phyloP scores from a whole-genome alignment of 345 rosid genomes.

The Pugionium cornutum region DNA sequence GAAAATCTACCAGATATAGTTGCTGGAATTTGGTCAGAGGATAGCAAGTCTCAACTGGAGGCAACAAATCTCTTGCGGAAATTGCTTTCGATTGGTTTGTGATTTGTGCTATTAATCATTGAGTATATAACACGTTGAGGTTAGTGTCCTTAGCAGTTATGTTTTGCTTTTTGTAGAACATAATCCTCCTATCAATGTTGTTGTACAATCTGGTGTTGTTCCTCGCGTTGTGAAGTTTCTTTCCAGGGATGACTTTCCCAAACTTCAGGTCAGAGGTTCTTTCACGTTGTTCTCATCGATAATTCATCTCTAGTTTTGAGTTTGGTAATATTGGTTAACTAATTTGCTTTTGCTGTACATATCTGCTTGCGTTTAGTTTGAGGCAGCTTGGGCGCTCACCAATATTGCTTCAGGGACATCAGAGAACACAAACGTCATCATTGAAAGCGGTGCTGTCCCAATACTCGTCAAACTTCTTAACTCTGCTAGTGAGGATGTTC shows the following conservation, averaged over 20 bases:
- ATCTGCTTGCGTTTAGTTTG: conserved; percentile 51
- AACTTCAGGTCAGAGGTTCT: conserved; percentile 63
- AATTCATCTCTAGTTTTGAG: conserved; percentile 4
- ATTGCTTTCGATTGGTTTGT: conserved; percentile 68
- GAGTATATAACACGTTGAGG: neutral
- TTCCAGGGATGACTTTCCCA: conserved; percentile 68
- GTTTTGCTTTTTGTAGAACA: conserved; percentile 48
- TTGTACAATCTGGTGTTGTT: conserved; percentile 65
- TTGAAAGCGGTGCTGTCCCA: conserved; percentile 77
- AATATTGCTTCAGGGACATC: conserved; percentile 87
- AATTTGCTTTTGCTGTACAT: neutral
- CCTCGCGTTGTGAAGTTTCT: conserved; percentile 79
- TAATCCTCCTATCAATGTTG: conserved; percentile 78
- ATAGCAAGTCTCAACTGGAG: conserved; percentile 59
- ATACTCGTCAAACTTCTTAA: conserved; percentile 61
- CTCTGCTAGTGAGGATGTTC: conserved; percentile 67
- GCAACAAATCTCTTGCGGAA: conserved; percentile 69
- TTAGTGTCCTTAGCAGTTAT: neutral
- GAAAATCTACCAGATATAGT: conserved; percentile 66
- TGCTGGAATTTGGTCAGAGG: conserved; percentile 63
- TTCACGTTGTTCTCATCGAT: conserved; percentile 6
- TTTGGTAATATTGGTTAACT: conserved; percentile 4
- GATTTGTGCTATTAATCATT: neutral
- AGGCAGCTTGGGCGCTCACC: conserved; percentile 89
- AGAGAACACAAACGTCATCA: conserved; percentile 67